These are phyloP conservation scores for Dothideomycetes sp. DNA, from an alignment of 2,329 filamentous ascomycete genomes.

Conservation along the genomic window DNA sequence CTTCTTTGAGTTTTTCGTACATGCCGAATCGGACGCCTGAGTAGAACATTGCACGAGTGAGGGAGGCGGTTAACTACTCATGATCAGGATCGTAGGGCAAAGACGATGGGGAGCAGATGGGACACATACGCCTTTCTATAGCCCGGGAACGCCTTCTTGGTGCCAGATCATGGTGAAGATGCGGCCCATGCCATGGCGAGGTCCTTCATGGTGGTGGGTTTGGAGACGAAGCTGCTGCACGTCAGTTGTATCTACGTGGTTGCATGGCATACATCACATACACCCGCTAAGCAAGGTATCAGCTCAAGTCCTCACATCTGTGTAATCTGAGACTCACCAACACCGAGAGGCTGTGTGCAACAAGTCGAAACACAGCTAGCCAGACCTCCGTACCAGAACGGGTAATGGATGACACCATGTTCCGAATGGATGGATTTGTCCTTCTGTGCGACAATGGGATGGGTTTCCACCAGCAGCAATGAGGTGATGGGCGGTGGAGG, in stretches of 20 bases:
- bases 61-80: constrained; percentile 11
- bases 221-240: constrained; percentile 7
- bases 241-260: not conserved
- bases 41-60: constrained; percentile 12
- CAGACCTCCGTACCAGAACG: constrained; percentile 15
- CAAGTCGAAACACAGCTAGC: constrained; percentile 13
- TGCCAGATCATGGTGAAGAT: constrained; percentile 12
- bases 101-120: not conserved
- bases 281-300: constrained; percentile 5
- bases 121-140: constrained; percentile 15
- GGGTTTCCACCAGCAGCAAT: constrained; percentile 9
- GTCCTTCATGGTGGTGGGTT: constrained; percentile 8
- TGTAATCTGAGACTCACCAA: constrained; percentile 7
- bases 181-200: constrained; percentile 9
- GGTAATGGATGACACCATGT: constrained; percentile 15
- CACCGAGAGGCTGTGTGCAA: constrained; percentile 15
- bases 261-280: not conserved
- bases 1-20: constrained; percentile 15
- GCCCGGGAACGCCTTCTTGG: constrained; percentile 11
- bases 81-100: constrained; percentile 1
- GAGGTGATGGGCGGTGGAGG: constrained; percentile 10
- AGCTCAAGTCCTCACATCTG: not conserved
- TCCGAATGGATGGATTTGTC: constrained; percentile 15
- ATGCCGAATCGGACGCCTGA: constrained; percentile 14
- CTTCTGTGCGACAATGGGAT: constrained; percentile 13